Evolutionary conservation across 768 basidiomycete species (phyloP).

Genomic region (Suillus hirtellus): DNA sequence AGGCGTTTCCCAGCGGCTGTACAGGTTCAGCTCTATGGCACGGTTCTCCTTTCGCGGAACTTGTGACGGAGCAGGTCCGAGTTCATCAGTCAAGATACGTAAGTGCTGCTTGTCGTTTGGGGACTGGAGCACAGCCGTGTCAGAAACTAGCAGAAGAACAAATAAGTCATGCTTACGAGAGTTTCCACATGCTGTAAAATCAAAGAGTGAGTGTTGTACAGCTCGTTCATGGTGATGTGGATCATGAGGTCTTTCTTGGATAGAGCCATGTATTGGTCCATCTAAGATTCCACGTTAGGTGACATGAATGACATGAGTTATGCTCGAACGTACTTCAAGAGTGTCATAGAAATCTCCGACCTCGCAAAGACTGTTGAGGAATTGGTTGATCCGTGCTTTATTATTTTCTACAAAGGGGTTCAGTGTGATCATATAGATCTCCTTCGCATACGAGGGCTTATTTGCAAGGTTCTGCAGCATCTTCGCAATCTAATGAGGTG

Average conservation of each 20-base stretch:
- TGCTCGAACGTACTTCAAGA: constrained; percentile 67
- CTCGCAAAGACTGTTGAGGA: constrained; percentile 95
- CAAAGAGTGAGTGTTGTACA: constrained; percentile 98
- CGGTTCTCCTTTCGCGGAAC: constrained; percentile 98
- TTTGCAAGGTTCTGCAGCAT: constrained; percentile 99
- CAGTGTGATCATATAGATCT: constrained; percentile 97
- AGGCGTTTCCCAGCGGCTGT: constrained; percentile 99
- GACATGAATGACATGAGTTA: constrained; percentile 1
- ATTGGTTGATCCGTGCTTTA: constrained; percentile 96
- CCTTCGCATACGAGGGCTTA: constrained; percentile 97
- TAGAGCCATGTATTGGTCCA: constrained; percentile 99
- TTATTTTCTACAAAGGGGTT: constrained; percentile 99
- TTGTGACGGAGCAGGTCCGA: constrained; percentile 89
- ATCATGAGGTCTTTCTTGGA: constrained; percentile 99
- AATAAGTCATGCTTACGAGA: constrained; percentile 56
- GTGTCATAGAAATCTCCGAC: constrained; percentile 99
- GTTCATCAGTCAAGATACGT: constrained; percentile 94
- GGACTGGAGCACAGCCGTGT: constrained; percentile 52
- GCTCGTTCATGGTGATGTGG: constrained; percentile 96
- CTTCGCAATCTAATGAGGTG: constrained; percentile 81
- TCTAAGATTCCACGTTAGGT: constrained; percentile 47
- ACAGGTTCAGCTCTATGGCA: constrained; percentile 86
- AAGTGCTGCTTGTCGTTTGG: constrained; percentile 98
- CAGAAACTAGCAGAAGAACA: background rate
- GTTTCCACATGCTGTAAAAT: constrained; percentile 94